Evolutionary conservation across 306 rosid genomes (phyloP), one percentile per base, ranked within the genome.

Genomic region (Cucumis hystrix): DNA sequence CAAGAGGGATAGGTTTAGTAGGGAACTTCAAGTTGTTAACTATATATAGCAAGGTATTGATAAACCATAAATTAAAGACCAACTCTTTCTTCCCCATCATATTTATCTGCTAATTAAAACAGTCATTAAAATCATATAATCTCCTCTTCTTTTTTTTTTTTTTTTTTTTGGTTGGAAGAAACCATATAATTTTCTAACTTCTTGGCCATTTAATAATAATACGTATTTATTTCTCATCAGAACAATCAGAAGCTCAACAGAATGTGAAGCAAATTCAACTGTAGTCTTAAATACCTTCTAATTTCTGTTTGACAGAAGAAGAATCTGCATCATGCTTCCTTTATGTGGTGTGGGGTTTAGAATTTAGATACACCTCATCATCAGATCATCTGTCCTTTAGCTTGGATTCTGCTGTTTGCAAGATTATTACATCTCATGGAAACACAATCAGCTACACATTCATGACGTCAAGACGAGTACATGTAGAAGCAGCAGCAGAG

Each of bases 21-120:
- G 82, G 68, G 97, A 88, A 80, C 88, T 82, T 70, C 84, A 82
- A 81, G 87, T 78, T 60, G 85, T 86, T 71, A 90, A 89, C 56
- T 92, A 80, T 78, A 86, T 84, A 60, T 89, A 81, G 57, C 61
- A 71, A 83, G 90, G 91, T 91, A 84, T 40, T 30, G 55, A 14
- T 75, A 6, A 74, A 47, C 5, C 54, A 47, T 47, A 47, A 47
- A 47, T 47, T 47, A 4, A 47, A 56, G 39, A 70, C 18, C 62
- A 72, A 63, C 18, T 21, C 57, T 23, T 62, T 57, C 28, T 66
- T 76, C 59, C 11, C 35, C 57, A 2, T 35, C 73, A 15, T 71
- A 49, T 28, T 25, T 49, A 15, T 49, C 76, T 23, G 14, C 59
- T 7, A 49, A 71, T 71, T 25, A 23, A 47, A 23, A 68, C 56